Percentiles rank a stretch among this genome's conserved stretches.
phyloP scores from a whole-genome alignment of 108 stramenopile genomes.

The Skeletonema tropicum region DNA sequence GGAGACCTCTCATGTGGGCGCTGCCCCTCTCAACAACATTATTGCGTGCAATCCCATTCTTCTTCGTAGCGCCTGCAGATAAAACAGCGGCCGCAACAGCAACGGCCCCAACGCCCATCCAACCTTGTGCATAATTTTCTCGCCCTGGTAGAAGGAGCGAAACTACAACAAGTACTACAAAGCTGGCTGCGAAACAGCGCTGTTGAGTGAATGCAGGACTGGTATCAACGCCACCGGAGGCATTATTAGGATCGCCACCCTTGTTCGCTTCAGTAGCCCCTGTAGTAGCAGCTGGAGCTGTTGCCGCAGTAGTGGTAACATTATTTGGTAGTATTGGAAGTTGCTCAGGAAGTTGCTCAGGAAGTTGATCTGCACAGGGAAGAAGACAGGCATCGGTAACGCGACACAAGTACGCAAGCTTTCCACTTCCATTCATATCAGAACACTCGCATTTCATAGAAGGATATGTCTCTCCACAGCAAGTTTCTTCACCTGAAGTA shows the following conservation, averaged over 20 bases:
- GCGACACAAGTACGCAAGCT: neutral
- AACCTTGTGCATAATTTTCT: neutral
- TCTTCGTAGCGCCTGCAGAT: neutral
- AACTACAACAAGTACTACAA: neutral
- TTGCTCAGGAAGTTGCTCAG: too few relatives aligned
- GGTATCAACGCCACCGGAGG: neutral
- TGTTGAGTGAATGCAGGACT: slow-evolving; percentile 1
- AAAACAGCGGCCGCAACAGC: neutral
- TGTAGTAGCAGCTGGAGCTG: neutral
- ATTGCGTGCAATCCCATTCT: neutral
- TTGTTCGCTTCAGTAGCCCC: neutral
- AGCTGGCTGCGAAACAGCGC: slow-evolving; percentile 3
- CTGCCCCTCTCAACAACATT: neutral
- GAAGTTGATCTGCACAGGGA: neutral
- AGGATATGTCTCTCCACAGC: neutral
- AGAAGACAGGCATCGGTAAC: neutral
- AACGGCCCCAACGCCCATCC: neutral
- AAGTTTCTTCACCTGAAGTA: neutral
- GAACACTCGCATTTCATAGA: neutral
- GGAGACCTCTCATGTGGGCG: neutral
- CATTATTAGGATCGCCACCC: neutral
- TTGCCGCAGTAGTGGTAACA: neutral
- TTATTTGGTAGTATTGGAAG: neutral
- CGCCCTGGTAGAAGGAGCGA: neutral
- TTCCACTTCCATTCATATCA: neutral